Conservation (phyloP, 169 alveolate genomes). For the Eimeria tenella region DNA sequence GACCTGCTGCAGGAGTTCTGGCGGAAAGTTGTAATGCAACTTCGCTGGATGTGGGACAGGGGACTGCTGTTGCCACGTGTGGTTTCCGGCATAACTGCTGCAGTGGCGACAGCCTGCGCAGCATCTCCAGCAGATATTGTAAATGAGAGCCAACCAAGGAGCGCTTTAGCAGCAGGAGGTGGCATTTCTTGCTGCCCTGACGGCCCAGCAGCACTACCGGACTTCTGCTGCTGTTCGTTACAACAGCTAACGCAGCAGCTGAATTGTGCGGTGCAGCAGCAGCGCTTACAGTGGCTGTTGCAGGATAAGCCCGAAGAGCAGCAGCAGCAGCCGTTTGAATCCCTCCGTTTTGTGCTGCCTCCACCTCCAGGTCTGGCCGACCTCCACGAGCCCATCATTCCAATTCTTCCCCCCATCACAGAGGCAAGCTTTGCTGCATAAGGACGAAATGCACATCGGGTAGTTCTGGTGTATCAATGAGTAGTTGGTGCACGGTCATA, state of each 20-base stretch:
- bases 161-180: conserved; percentile 57
- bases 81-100: conserved; percentile 55
- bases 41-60: conserved; percentile 58
- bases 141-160: not conserved
- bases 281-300: conserved; percentile 44
- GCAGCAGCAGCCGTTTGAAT: conserved; percentile 65
- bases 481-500: too few relatives aligned
- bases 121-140: not conserved
- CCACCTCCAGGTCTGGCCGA: not conserved
- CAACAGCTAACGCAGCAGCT: conserved; percentile 64
- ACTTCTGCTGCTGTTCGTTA: conserved; percentile 45
- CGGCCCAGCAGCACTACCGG: conserved; percentile 60
- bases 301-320: conserved; percentile 48
- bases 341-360: conserved; percentile 46
- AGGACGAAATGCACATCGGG: too few relatives aligned
- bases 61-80: conserved; percentile 60
- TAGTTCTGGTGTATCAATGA: too few relatives aligned
- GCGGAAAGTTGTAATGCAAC: conserved; percentile 19
- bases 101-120: conserved; percentile 18
- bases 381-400: conserved; percentile 62
- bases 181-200: conserved; percentile 68
- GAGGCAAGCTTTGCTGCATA: not conserved
- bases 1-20: conserved; percentile 28
- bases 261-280: conserved; percentile 69
- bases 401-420: conserved; percentile 50